These are phyloP conservation scores for Exophiala oligosperma DNA, from an alignment of 2,329 filamentous ascomycete species.

Conservation along the genomic window DNA sequence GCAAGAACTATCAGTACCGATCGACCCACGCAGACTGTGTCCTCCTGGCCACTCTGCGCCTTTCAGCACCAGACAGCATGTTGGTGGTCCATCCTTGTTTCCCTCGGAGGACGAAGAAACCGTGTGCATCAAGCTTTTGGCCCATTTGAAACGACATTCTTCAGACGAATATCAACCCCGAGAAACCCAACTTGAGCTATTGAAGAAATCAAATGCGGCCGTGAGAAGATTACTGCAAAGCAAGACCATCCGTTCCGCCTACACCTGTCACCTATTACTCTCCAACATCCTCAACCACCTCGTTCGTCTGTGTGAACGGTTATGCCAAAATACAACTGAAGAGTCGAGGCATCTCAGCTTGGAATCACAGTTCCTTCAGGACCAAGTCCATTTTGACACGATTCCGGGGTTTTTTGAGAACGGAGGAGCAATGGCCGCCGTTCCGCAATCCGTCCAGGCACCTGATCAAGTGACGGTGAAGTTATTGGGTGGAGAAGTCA, in stretches of 20 bases:
- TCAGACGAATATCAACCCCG: conserved; percentile 13
- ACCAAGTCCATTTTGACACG: conserved; percentile 20
- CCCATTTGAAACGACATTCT: conserved; percentile 27
- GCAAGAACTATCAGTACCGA: conserved; percentile 5
- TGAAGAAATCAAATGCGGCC: conserved; percentile 26
- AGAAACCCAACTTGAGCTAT: conserved; percentile 21
- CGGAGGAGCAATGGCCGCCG: not conserved
- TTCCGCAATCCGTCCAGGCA: not conserved
- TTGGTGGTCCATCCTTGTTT: not conserved
- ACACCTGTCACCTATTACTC: conserved; percentile 28
- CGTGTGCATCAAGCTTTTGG: conserved; percentile 28
- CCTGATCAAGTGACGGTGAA: conserved; percentile 9
- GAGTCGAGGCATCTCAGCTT: not conserved
- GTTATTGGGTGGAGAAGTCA: conserved; percentile 18
- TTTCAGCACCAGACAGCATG: not conserved
- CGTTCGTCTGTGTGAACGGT: conserved; percentile 21
- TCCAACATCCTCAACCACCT: conserved; percentile 27
- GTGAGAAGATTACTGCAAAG: conserved; percentile 23
- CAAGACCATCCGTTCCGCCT: conserved; percentile 24
- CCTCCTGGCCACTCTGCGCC: not conserved
- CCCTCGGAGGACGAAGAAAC: conserved; percentile 26
- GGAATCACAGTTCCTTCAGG: conserved; percentile 21
- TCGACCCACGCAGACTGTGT: conserved; percentile 12
- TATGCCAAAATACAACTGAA: conserved; percentile 12
- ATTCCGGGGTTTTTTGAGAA: conserved; percentile 16